phyloP scores from a whole-genome alignment of 495 filamentous ascomycete species.

The Oidiodendron maius region DNA sequence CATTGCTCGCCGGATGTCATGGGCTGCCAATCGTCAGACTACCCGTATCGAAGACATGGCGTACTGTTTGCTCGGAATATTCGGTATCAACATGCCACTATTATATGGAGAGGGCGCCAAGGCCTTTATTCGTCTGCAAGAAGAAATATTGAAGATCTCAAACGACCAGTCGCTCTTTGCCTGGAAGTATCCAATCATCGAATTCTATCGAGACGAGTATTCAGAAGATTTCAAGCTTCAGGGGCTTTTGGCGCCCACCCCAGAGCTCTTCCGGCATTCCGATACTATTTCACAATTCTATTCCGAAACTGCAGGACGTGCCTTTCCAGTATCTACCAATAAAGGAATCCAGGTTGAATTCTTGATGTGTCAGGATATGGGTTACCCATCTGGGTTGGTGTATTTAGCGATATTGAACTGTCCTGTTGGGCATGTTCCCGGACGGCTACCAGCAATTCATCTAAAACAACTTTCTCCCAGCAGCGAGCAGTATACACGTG shows the following conservation, averaged over 20 bases:
- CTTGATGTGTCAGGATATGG: slow-evolving; percentile 4
- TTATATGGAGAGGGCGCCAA: slow-evolving; percentile 26
- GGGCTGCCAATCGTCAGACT: slow-evolving; percentile 7
- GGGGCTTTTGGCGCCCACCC: neutral
- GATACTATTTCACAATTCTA: slow-evolving; percentile 6
- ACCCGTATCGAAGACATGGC: slow-evolving; percentile 7
- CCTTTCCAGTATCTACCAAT: neutral
- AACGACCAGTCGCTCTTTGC: slow-evolving; percentile 18
- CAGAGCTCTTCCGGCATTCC: neutral
- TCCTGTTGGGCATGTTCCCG: neutral
- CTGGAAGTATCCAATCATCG: slow-evolving; percentile 3
- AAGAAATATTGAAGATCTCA: slow-evolving; percentile 22
- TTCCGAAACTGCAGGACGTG: slow-evolving; percentile 4
- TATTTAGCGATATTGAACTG: slow-evolving; percentile 5
- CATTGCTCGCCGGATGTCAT: slow-evolving; percentile 1
- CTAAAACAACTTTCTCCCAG: slow-evolving; percentile 1
- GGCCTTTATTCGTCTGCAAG: slow-evolving; percentile 24
- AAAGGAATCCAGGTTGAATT: slow-evolving; percentile 7
- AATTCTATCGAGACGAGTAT: slow-evolving; percentile 1
- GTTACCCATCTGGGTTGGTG: slow-evolving; percentile 2
- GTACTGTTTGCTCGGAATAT: no score
- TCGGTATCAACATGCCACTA: no score
- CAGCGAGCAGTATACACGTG: slow-evolving; percentile 1
- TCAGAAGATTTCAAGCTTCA: slow-evolving; percentile 1
- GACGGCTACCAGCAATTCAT: slow-evolving; percentile 1